Base-by-base conservation (phyloP, 768 basidiomycete genomes). In the Pleurotus cornucopiae region DNA sequence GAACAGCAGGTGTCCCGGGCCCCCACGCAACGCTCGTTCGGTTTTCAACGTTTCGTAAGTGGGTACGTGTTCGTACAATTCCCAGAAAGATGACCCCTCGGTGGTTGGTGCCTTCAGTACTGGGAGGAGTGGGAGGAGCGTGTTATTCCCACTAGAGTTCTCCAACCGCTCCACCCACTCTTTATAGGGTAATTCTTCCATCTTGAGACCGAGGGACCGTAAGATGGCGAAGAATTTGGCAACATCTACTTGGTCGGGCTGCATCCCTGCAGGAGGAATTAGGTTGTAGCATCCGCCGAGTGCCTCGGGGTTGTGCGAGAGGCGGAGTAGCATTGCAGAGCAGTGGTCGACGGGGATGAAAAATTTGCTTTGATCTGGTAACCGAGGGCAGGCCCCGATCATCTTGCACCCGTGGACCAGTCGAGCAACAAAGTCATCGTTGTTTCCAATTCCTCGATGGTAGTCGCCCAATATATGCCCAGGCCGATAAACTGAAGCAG, bases 261-360 rank as follows among this genome's bases (percentile, higher is more conserved):
- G 34, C n/a, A 12, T 37, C 3, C 40, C 49, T n/a, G 38, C 49
- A 1, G 49, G 49, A 20, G 49, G 49, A 6, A 52, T 39, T 2
- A 52, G 38, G 39, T 52, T 52, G 49, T 39, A 52, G 37, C 49
- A 52, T 6, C 38, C 13, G n/a, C 49, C 49, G 14, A 40, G 30
- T 20, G 49, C 13, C 7, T 14, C 14, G 7, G 49, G n/a, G 13
- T 18, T 52, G 20, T 1, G 4, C 16, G 55, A 56, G 44, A 56
- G 46, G 11, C 30, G 13, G 16, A 56, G 44, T 7, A 56, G 16
- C 14, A 41, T 20, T 18, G 55, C 9, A 14, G 16, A 21, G 1
- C 18, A n/a, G 26, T 56, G 48, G 34, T 56, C 55, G 39, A 56
- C 55, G 13, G 55, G 55, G 3, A 56, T 21, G 11, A 56, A 46